Evolutionary conservation across 257 asterid species (phyloP), one percentile per base, ranked within the genome.

Genomic region (Solanum megistacrolobum): DNA sequence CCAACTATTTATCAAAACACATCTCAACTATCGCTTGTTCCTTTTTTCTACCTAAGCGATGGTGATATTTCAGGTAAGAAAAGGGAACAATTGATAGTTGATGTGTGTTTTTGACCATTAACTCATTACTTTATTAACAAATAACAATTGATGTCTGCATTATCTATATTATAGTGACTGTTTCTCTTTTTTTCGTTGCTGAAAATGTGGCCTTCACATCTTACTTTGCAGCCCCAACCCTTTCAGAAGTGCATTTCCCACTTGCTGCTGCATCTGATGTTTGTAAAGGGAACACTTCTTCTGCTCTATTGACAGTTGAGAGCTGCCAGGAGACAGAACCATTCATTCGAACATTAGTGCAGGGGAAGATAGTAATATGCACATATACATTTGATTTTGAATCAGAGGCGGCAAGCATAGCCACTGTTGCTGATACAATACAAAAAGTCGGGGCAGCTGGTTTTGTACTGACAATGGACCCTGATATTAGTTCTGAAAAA

Each of bases 211-310:
- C 25, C 6, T 43, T 43, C 66, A 39, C 52, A 65, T 85, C 75
- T 89, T 74, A 29, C 85, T 81, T 89, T 87, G 89, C 93, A 93
- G 98, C 96, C 5, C 94, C 96, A 62, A 95, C 98, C 9, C 29
- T 36, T 13, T 94, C 94, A 87, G 90, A 87, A 35, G 87, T 68
- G 23, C 89, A 65, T 38, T 92, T 89, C 43, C 96, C 92, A 1
- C 48, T 95, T 21, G 96, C 94, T 10, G 94, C 98, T 6, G 95
- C 96, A 38, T 94, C 96, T 31, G 96, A 95, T 87, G 94, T 94
- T 87, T 91, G 94, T 74, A 85, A 46, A 65, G 87, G 73, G 89
- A 94, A 93, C 86, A 65, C 88, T 32, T 90, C 93, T 1, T 87
- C 91, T 34, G 93, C 93, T 38, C 93, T 93, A 10, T 71, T 90